Conservation (phyloP, 2,329 filamentous ascomycete species). For the Dendrostoma leiphaemia region DNA sequence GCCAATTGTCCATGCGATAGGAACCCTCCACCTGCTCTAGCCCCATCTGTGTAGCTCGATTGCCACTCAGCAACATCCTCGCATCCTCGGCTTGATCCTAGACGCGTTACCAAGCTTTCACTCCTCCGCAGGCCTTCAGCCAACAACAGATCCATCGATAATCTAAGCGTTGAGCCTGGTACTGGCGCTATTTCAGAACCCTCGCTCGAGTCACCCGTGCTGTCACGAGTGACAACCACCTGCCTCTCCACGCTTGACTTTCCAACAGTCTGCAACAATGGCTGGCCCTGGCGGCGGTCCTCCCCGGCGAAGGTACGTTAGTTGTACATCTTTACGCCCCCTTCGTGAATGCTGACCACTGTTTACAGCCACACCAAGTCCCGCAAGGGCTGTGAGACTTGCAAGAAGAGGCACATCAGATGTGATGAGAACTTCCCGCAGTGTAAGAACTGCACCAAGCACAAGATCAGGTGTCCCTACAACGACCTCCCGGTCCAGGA, state of each 20-base stretch:
- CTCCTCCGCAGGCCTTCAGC: neutral
- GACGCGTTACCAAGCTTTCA: no score
- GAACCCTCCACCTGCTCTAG: neutral
- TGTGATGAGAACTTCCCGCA: constrained; percentile 98
- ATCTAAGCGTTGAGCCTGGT: neutral
- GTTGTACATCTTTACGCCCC: neutral
- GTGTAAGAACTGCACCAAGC: constrained; percentile 99
- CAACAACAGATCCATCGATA: constrained; percentile 5
- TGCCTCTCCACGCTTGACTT: neutral
- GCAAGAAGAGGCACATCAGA: constrained; percentile 94
- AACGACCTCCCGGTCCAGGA: constrained; percentile 78
- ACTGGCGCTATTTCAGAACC: neutral
- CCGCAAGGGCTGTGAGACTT: constrained; percentile 96
- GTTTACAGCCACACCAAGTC: constrained; percentile 88
- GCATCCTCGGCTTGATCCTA: neutral
- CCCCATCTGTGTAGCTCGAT: neutral
- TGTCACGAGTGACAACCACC: constrained; percentile 12
- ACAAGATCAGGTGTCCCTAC: constrained; percentile 97
- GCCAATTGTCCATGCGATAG: neutral
- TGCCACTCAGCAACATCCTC: neutral
- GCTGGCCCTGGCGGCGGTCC: constrained; percentile 93
- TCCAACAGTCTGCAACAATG: constrained; percentile 54
- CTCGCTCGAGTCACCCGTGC: constrained; percentile 12
- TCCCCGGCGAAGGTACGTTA: constrained; percentile 64
- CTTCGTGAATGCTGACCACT: constrained; percentile 22